Base-by-base conservation (phyloP, 257 asterid species). In the Nemophila menziesii region DNA sequence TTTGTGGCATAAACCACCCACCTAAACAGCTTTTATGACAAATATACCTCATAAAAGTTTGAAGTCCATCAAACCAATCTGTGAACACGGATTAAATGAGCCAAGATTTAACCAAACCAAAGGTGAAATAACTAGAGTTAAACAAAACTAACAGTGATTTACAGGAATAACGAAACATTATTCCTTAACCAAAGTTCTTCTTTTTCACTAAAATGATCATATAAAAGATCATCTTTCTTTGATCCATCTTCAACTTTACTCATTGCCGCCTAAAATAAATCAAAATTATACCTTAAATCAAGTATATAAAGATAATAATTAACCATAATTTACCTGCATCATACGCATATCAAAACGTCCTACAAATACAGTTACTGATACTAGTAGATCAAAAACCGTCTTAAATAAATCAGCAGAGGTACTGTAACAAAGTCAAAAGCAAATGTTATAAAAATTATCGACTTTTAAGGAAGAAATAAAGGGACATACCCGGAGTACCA, bases 311-410 rank as follows among this genome's bases (percentile, higher is more conserved):
- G n/a, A n/a, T n/a, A n/a, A n/a, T n/a, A n/a, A n/a, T n/a, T n/a
- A 2, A n/a, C n/a, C n/a, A n/a, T n/a, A n/a, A n/a, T 8, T 44
- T 69, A 89, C 98, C 96, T 90, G 96, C 98, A 90, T 78, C 94
- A 85, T 90, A 29, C 98, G 96, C 96, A 90, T 90, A 81, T 90
- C 98, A 62, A 90, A 90, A 56, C 98, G 98, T n/a, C 98, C 98
- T 57, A 90, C 98, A 67, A 90, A 90, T 43, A 90, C 80, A 24
- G 98, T 85, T 40, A 90, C 96, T 10, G 98, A 90, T 34, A 90
- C 98, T 66, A 90, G 70, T 40, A 90, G 80, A 69, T 90, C 98
- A 73, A 90, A 90, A 42, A 79, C 93, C 36, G 98, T 90, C 93
- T 90, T 90, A 48, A 90, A 90, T 44, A 90, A 75, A 71, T 90